Conservation (phyloP, 202 grass and related monocot genomes). For the Carex arenaria region DNA sequence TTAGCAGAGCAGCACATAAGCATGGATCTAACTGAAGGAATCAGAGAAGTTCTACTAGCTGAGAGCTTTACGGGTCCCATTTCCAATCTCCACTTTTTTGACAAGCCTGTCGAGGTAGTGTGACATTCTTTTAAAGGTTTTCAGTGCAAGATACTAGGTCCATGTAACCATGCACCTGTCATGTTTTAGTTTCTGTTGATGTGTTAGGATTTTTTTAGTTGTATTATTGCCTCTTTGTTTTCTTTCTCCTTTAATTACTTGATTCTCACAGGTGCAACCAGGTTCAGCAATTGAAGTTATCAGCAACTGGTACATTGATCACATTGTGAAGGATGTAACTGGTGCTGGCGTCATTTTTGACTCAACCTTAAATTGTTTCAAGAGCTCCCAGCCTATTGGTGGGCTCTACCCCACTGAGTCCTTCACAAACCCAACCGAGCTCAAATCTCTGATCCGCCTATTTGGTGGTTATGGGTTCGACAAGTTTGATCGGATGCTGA, state of each 20-base stretch:
- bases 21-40: constrained; percentile 98
- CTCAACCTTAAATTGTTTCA: constrained; percentile 60
- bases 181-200: not conserved
- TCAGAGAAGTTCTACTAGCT: constrained; percentile 76
- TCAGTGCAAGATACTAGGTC: not conserved
- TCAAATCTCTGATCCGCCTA: constrained; percentile 81
- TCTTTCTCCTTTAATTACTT: not conserved
- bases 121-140: not conserved
- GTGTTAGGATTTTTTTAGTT: constrained; percentile 8
- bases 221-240: not conserved
- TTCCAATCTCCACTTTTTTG: constrained; percentile 77
- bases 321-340: constrained; percentile 83
- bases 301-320: constrained; percentile 90
- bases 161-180: not conserved
- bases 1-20: constrained; percentile 96
- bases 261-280: constrained; percentile 25
- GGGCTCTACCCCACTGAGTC: constrained; percentile 70
- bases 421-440: constrained; percentile 82
- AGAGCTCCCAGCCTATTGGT: constrained; percentile 63
- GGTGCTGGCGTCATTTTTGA: constrained; percentile 54
- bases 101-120: constrained; percentile 50
- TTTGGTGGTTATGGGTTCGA: constrained; percentile 97
- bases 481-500: constrained; percentile 69
- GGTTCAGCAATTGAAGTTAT: constrained; percentile 74
- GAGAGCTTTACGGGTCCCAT: constrained; percentile 81